Evolutionary conservation across 345 rosid genomes (phyloP), one percentile per base, ranked within the genome.

Genomic region (Citrus australasica): DNA sequence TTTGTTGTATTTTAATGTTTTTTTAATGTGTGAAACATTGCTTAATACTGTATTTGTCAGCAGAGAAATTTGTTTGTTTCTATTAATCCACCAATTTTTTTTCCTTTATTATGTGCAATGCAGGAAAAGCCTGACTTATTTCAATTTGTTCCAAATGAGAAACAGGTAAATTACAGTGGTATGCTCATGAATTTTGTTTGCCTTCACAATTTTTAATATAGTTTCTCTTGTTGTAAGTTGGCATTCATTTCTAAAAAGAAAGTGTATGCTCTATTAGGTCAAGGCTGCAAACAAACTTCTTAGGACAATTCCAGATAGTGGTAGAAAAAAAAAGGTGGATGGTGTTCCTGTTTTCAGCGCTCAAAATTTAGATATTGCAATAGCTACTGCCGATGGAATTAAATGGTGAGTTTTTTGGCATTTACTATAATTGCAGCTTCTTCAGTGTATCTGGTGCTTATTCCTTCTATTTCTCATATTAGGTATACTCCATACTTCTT

Each of bases 401-500:
- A 96, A 94, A 80, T 94, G 99, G 99, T 94, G 71, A 70, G 85
- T 79, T 75, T 77, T 21, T 10, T 61, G 35, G 48, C 28, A 19
- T 30, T 32, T 78, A 58, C 19, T 46, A 11, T 51, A 66, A 22
- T 74, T 74, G 10, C 59, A 19, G 53, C 17, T 51, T 24, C 37
- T 59, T 27, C 56, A 33, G 28, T 55, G 19, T 78, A 5, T 37
- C 10, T 78, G 75, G n/a, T 82, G 79, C 79, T 77, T 78, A 38
- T 27, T 62, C 21, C 63, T 79, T 59, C 2, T 37, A 7, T 77
- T 80, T 74, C 42, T 76, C 79, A 62, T 68, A 32, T 78, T 88
- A 94, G 99, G 99, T 91, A 94, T 83, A 92, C 99, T 56, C 99
- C 99, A 14, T 96, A 92, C 84, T 96, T 96, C 88, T 96, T 96